These are phyloP conservation scores for Mercurialis annua DNA, from an alignment of 345 rosid species.

Conservation along the genomic window DNA sequence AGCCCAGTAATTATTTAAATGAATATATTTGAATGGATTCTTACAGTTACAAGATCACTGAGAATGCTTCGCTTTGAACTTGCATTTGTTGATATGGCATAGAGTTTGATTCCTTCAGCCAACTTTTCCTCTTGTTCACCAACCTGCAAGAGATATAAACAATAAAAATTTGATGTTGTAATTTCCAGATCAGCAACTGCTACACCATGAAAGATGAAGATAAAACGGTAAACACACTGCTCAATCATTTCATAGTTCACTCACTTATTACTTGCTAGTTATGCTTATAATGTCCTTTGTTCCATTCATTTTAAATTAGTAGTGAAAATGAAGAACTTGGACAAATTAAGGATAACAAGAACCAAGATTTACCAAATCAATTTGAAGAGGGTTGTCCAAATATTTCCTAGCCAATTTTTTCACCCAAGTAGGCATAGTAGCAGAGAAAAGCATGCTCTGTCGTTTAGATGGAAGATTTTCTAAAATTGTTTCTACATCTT, in stretches of 20 bases:
- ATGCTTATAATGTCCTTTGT: not conserved
- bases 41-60: constrained; percentile 87
- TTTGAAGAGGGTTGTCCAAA: constrained; percentile 80
- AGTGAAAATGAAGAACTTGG: not conserved
- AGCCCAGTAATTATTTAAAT: not conserved
- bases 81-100: constrained; percentile 71
- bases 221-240: not conserved
- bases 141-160: constrained; percentile 44
- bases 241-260: not conserved
- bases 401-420: constrained; percentile 88
- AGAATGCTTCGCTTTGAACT: constrained; percentile 78
- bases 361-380: constrained; percentile 65
- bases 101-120: constrained; percentile 90
- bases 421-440: constrained; percentile 98
- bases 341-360: not conserved
- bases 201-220: not conserved
- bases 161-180: not conserved
- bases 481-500: constrained; percentile 81
- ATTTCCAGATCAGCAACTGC: not conserved
- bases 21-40: constrained; percentile 8
- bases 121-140: constrained; percentile 95
- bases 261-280: not conserved
- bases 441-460: constrained; percentile 99
- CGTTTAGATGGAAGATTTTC: constrained; percentile 79
- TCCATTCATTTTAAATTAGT: not conserved